phyloP scores from a whole-genome alignment of 345 rosid genomes.

The Kernera saxatilis region DNA sequence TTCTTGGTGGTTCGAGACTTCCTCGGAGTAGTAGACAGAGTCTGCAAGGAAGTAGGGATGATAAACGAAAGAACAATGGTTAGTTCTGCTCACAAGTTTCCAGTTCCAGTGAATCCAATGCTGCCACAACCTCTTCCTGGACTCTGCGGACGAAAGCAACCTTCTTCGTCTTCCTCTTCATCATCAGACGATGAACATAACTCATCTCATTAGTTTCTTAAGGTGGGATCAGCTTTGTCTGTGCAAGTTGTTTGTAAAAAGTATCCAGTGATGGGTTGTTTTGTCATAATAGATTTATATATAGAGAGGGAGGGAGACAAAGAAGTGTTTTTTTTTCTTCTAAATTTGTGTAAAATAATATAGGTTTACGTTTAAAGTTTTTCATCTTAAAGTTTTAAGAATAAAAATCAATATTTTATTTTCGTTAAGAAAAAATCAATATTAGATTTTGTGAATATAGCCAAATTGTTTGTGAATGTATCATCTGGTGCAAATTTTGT shows the following conservation, averaged over 20 bases:
- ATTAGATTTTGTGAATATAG: too few species aligned
- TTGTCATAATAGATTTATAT: conserved; percentile 26
- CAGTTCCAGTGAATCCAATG: conserved; percentile 74
- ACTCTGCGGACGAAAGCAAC: conserved; percentile 36
- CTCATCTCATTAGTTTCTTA: conserved; percentile 36
- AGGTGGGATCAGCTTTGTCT: conserved; percentile 18
- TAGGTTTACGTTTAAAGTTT: conserved; percentile 17
- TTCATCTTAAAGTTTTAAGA: not conserved
- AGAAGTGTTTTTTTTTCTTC: not conserved
- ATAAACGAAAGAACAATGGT: conserved; percentile 79
- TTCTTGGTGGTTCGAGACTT: conserved; percentile 97
- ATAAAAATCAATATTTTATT: not conserved
- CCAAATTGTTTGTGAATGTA: too few species aligned
- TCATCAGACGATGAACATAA: conserved; percentile 52
- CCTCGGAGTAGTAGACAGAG: conserved; percentile 73
- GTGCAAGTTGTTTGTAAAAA: conserved; percentile 29
- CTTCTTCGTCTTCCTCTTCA: conserved; percentile 37
- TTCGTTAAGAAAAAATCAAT: too few species aligned
- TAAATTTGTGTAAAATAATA: conserved; percentile 27
- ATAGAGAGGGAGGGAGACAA: conserved; percentile 5
- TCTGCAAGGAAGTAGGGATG: conserved; percentile 92
- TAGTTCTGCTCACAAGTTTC: conserved; percentile 81
- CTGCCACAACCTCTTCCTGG: conserved; percentile 47
- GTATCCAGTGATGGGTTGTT: conserved; percentile 24
- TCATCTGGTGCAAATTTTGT: too few species aligned